Evolutionary conservation across 108 stramenopile genomes (phyloP), one percentile per base, ranked within the genome.

Genomic region (Stephanodiscus minutulus): DNA sequence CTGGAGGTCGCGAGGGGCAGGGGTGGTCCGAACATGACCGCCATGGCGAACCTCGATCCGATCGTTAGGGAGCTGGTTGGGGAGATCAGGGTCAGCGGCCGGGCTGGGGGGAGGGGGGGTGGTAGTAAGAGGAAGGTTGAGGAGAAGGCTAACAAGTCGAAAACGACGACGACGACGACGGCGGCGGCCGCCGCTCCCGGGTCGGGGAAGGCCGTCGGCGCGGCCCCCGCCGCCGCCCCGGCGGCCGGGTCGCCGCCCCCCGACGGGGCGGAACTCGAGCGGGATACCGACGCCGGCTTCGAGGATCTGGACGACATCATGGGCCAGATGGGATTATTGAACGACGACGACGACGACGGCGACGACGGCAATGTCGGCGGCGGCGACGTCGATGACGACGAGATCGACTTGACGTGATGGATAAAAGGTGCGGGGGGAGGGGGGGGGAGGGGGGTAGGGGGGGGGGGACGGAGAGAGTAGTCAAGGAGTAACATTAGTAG

Each of bases 1-100:
- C 73, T 96, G 61, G 95, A 94, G 21, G 84, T 83, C 46, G 86
- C 86, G 21, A 74, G 72, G 33, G 75, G 65, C 17, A 74, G 68
- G 25, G 73, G 70, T 28, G 88, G 86, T 4, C 73, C 60, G n/a
- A 88, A 94, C 74, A 64, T 84, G 39, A 72, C 85, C 18, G 87
- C 83, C 1, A 64, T 94, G 64, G 86, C 88, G 1, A 91, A 91
- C 70, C 71, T 91, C 56, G 82, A 86, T 53, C 76, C 85, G 6
- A 56, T 68, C 12, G 39, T 94, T 66, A 79, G 89, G 10, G 76
- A 73, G 35, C 55, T 94, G 56, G 65, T 90, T 11, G 17, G 18
- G 13, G 79, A 81, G 44, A 81, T 94, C 55, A 84, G 90, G 20
- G 35, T 94, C 7, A 87, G 76, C 65, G 93, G 93, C 29, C 79